Percentiles rank a stretch among this genome's conserved stretches.
These are phyloP conservation scores for Mycena galopus DNA, from an alignment of 768 basidiomycete genomes.

Conservation along the genomic window DNA sequence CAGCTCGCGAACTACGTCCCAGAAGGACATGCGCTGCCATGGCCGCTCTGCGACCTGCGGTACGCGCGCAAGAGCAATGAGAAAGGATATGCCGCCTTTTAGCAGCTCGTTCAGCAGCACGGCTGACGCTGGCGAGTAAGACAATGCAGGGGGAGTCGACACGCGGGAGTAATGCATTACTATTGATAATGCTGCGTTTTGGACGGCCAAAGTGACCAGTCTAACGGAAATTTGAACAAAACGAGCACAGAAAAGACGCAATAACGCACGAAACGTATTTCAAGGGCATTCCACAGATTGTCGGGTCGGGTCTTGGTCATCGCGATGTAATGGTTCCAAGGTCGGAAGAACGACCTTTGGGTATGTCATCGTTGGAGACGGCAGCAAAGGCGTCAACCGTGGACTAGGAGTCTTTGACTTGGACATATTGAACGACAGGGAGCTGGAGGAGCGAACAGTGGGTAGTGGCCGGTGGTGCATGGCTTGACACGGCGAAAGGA, in stretches of 20 bases:
- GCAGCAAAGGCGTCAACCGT: conserved; percentile 64
- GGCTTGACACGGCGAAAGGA: conserved; percentile 45
- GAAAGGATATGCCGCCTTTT: conserved; percentile 92
- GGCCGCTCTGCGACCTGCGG: conserved; percentile 57
- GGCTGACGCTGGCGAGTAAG: conserved; percentile 95
- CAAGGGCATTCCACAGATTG: conserved; percentile 77
- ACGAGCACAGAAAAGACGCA: conserved; percentile 6
- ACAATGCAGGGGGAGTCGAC: conserved; percentile 78
- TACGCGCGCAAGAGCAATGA: conserved; percentile 79
- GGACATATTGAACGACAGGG: conserved; percentile 45
- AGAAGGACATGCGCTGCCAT: conserved; percentile 57
- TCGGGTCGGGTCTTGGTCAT: conserved; percentile 65
- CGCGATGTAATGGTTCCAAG: conserved; percentile 49
- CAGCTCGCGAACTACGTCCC: conserved; percentile 50
- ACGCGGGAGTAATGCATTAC: conserved; percentile 99
- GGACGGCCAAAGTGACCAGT: conserved; percentile 88
- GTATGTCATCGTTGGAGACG: conserved; percentile 59
- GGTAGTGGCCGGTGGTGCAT: conserved; percentile 77
- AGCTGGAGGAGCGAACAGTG: conserved; percentile 63
- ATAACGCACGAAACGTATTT: conserved; percentile 86
- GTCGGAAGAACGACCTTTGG: conserved; percentile 53
- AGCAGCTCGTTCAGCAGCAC: conserved; percentile 95
- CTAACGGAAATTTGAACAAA: conserved; percentile 23
- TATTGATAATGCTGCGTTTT: conserved; percentile 95
- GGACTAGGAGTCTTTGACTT: conserved; percentile 47